Conservation (phyloP, 768 basidiomycete species). For the Lentinula boryana region DNA sequence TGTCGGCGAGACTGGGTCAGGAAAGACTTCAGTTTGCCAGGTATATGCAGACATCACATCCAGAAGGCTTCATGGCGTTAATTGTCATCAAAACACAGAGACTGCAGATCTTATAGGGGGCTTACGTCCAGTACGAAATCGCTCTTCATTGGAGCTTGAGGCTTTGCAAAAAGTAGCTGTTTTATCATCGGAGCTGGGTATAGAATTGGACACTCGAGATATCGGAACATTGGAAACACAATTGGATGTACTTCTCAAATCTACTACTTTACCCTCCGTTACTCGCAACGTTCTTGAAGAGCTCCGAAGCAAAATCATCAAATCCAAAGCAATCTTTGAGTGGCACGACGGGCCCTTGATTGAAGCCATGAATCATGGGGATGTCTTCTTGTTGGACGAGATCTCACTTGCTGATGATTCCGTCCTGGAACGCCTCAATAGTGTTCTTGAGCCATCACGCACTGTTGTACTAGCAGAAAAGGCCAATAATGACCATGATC, state of each 20-base stretch:
- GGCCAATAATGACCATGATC: constrained; percentile 68
- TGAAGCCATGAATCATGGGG: constrained; percentile 81
- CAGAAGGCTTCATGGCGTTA: constrained; percentile 66
- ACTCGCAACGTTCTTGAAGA: constrained; percentile 28
- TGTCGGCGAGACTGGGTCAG: constrained; percentile 95
- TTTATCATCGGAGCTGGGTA: constrained; percentile 36
- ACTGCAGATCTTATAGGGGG: constrained; percentile 96
- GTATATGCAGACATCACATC: constrained; percentile 65
- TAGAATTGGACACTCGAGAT: constrained; percentile 18
- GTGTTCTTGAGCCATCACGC: constrained; percentile 88
- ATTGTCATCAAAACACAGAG: constrained; percentile 98
- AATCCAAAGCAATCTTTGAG: constrained; percentile 78
- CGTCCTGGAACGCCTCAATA: constrained; percentile 94
- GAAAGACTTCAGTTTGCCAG: constrained; percentile 97
- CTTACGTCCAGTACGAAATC: constrained; percentile 81
- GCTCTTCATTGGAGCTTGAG: constrained; percentile 47
- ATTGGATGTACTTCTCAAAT: constrained; percentile 10
- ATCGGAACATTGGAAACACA: constrained; percentile 13
- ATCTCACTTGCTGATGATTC: constrained; percentile 98
- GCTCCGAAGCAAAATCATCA: constrained; percentile 38
- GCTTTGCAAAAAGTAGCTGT: constrained; percentile 35
- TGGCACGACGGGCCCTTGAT: constrained; percentile 98
- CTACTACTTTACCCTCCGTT: constrained; percentile 21
- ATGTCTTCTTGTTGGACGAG: constrained; percentile 89
- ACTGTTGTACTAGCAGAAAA: constrained; percentile 90